Evolutionary conservation across 495 filamentous ascomycete species (phyloP).

Genomic region (Podospora australis): DNA sequence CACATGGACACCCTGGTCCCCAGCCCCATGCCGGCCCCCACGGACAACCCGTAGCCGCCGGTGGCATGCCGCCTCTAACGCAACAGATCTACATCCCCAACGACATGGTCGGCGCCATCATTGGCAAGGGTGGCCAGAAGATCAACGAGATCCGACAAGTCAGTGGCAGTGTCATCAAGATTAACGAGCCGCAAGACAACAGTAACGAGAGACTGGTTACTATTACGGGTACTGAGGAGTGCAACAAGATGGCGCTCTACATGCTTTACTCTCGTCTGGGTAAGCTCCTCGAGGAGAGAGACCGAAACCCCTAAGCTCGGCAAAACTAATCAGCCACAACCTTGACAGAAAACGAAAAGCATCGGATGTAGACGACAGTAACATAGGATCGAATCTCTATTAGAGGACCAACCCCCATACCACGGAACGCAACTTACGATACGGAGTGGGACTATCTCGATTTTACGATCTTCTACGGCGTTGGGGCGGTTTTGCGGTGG

Average conservation of each 20-base stretch:
- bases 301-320: slow-evolving; percentile 8
- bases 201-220: slow-evolving; percentile 97
- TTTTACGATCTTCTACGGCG: slow-evolving; percentile 17
- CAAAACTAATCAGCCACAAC: slow-evolving; percentile 17
- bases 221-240: slow-evolving; percentile 94
- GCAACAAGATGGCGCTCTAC: slow-evolving; percentile 98
- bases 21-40: slow-evolving; percentile 50
- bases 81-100: slow-evolving; percentile 99
- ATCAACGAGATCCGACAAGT: slow-evolving; percentile 98
- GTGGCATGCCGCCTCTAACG: slow-evolving; percentile 73
- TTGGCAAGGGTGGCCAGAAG: slow-evolving; percentile 96
- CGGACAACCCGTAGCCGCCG: slow-evolving; percentile 64
- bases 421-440: not conserved
- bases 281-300: slow-evolving; percentile 47
- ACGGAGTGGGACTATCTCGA: too few species aligned
- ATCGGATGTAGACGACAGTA: slow-evolving; percentile 44
- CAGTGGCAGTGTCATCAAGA: slow-evolving; percentile 98
- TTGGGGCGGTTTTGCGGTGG: slow-evolving; percentile 13
- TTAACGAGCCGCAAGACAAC: slow-evolving; percentile 98
- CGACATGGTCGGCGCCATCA: slow-evolving; percentile 99
- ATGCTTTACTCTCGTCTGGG: slow-evolving; percentile 97
- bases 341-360: slow-evolving; percentile 72
- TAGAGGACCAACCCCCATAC: not conserved
- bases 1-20: slow-evolving; percentile 46
- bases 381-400: not conserved